Base-by-base conservation (phyloP, 106 monocot species). In the Acorus gramineus region DNA sequence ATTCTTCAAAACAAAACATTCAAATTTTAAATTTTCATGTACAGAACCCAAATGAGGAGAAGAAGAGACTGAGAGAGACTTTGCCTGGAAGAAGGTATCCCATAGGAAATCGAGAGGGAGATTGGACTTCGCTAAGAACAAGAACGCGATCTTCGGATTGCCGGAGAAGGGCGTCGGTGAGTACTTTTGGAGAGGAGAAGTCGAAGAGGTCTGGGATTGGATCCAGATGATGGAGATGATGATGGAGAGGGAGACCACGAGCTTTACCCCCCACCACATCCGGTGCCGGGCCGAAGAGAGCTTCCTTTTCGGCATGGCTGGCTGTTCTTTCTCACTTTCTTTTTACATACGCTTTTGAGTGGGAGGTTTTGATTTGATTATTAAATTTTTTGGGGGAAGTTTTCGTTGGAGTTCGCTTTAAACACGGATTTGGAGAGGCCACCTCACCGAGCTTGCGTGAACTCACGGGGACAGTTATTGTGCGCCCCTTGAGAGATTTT, bases 71-170 rank as follows among this genome's bases (percentile, higher is more conserved):
- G 6, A 28, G 14, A 3, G 8, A 12, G 11, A 46, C 54, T 47
- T 47, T 74, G 73, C 91, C 82, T 75, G 65, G 70, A 96, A 91
- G 77, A 91, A 91, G 43, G 71, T 44, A 72, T 91, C 76, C 96
- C 96, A 96, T 6, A 96, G 64, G 76, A 96, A 96, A 69, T 96
- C 96, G 55, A 96, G 85, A 53, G 87, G 90, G 49, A 96, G 70
- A 12, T 63, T 63, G 10, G 76, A 46, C 44, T 91, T 80, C 8
- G 75, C 79, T 48, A 96, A 77, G 79, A 96, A 96, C 60, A 96
- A 70, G 77, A 96, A 96, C 11, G 96, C 87, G 61, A 96, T 70
- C 74, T 88, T 96, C 5, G 85, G 86, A 46, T 8, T n/a, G 1
- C 86, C 79, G 50, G 68, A 14, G 69, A 74, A 81, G 7, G 58